Evolutionary conservation across 2,329 filamentous ascomycete species (phyloP).

Genomic region (Xylariaceae sp.): DNA sequence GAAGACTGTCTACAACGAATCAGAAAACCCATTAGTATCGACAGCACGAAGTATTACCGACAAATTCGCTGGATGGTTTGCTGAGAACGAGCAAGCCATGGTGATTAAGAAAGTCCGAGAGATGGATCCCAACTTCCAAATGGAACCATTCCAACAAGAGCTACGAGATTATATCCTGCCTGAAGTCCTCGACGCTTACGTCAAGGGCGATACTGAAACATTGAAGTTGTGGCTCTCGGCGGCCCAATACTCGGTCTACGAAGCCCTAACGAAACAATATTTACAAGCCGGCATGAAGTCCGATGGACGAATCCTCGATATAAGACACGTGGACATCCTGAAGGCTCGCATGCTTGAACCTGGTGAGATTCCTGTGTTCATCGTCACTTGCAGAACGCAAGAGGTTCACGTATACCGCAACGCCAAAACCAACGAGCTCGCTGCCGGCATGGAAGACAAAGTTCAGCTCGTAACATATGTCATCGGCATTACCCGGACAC

Average conservation of each 20-base stretch:
- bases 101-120: conserved; percentile 97
- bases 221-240: conserved; percentile 94
- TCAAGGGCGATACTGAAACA: conserved; percentile 89
- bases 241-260: conserved; percentile 93
- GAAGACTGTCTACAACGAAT: conserved; percentile 88
- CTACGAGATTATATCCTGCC: conserved; percentile 97
- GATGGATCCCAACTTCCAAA: conserved; percentile 92
- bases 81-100: conserved; percentile 95
- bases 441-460: conserved; percentile 97
- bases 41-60: conserved; percentile 94
- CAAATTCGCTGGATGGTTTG: conserved; percentile 89
- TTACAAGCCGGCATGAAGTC: conserved; percentile 89
- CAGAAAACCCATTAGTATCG: conserved; percentile 90
- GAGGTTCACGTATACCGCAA: conserved; percentile 97
- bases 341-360: conserved; percentile 77
- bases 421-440: conserved; percentile 81
- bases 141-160: conserved; percentile 91
- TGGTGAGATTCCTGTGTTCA: conserved; percentile 89
- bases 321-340: conserved; percentile 86
- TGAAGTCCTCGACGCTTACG: conserved; percentile 95
- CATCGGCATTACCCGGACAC: conserved; percentile 88
- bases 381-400: conserved; percentile 93
- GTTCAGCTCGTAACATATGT: conserved; percentile 98
- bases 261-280: conserved; percentile 95
- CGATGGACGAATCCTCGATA: conserved; percentile 92